Evolutionary conservation across 192 early-diverging fungal species (phyloP).

Genomic region (Coemansia sp.): DNA sequence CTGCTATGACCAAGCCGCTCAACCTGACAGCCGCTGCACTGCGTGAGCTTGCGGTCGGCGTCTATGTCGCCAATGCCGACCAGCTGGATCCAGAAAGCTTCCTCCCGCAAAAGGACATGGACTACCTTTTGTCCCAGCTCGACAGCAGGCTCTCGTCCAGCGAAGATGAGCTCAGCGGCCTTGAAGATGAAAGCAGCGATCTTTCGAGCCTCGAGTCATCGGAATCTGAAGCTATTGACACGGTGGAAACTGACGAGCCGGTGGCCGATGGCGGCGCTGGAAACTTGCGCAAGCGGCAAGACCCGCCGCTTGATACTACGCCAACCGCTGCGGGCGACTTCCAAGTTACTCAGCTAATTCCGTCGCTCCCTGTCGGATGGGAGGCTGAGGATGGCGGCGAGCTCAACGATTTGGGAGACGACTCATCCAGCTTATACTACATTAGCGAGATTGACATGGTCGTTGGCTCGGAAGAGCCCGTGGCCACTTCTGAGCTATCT

Average conservation of each 20-base stretch:
- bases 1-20: constrained; percentile 22
- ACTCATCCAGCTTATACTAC: neutral
- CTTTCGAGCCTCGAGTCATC: neutral
- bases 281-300: constrained; percentile 2
- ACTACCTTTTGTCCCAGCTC: neutral
- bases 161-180: neutral
- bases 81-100: constrained; percentile 27
- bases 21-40: constrained; percentile 27
- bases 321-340: neutral
- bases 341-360: neutral
- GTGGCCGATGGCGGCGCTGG: constrained; percentile 5
- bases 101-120: constrained; percentile 10
- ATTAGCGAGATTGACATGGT: constrained; percentile 2
- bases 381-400: neutral
- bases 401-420: neutral
- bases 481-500: constrained; percentile 22
- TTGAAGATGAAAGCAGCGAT: neutral
- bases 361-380: neutral
- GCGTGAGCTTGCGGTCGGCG: constrained; percentile 34
- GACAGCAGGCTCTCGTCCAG: neutral
- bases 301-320: neutral
- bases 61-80: constrained; percentile 36
- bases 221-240: neutral
- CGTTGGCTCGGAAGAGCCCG: constrained; percentile 5
- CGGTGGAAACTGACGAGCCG: neutral